Percentiles rank a stretch among this genome's conserved stretches.
Conservation (phyloP, 2,329 filamentous ascomycete genomes). For the Stachybotrys chlorohalonatus region DNA sequence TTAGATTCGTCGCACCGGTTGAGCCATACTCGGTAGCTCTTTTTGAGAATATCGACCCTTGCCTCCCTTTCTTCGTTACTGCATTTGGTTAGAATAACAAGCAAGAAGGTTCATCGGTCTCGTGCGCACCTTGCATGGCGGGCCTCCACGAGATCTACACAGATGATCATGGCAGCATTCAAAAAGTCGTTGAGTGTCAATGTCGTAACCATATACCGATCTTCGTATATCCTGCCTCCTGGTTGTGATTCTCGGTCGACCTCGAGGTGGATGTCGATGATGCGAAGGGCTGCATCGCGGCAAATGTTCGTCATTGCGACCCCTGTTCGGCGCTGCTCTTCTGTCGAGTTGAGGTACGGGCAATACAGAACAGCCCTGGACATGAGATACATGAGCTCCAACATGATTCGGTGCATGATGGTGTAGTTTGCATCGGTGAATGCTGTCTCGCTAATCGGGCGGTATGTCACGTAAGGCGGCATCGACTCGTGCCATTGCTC, state of each 20-base stretch:
- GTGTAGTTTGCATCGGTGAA: slow-evolving; percentile 33
- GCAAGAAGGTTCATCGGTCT: neutral
- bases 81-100: slow-evolving; percentile 9
- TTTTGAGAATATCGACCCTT: slow-evolving; percentile 26
- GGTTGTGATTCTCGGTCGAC: slow-evolving; percentile 34
- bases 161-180: slow-evolving; percentile 51
- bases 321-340: neutral
- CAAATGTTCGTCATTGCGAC: slow-evolving; percentile 19
- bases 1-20: slow-evolving; percentile 24
- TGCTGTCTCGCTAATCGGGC: slow-evolving; percentile 30
- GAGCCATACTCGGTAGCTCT: slow-evolving; percentile 33
- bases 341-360: slow-evolving; percentile 35
- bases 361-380: slow-evolving; percentile 21
- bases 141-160: slow-evolving; percentile 37
- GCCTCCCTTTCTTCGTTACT: slow-evolving; percentile 20
- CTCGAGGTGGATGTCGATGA: slow-evolving; percentile 38
- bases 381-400: slow-evolving; percentile 25
- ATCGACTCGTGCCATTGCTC: slow-evolving; percentile 24
- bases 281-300: slow-evolving; percentile 30
- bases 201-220: slow-evolving; percentile 44
- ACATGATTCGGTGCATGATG: slow-evolving; percentile 38
- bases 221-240: slow-evolving; percentile 41
- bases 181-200: slow-evolving; percentile 48
- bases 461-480: slow-evolving; percentile 29
- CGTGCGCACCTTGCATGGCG: slow-evolving; percentile 22